Evolutionary conservation across 106 monocot species (phyloP), one percentile per base, ranked within the genome.

Genomic region (Apostasia ramifera): DNA sequence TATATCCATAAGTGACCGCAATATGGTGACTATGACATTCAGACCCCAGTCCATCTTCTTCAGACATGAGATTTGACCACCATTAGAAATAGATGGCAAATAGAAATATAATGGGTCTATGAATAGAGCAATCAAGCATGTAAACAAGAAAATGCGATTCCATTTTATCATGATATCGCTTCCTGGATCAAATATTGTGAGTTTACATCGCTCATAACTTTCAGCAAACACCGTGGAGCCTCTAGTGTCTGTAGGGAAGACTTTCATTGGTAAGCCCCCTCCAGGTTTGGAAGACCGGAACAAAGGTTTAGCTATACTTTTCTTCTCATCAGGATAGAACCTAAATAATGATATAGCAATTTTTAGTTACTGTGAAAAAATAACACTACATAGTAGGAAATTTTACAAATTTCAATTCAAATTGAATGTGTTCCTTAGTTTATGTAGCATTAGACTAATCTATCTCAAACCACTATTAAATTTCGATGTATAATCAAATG

Each of bases 51-150:
- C 85, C 14, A 80, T 77, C 73, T 76, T 77, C 70, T 72, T 70
- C 49, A 90, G 59, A 56, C 89, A 90, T 39, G 73, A 81, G 1
- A 66, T 78, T 38, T 44, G 55, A 43, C 72, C 11, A 47, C 59
- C 54, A 47, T 53, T 76, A 40, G 59, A 41, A 51, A 90, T 72
- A 12, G 72, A 69, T 26, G 85, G 85, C 61, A 90, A 58, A 66
- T 85, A 89, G 74, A 89, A 86, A 60, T 83, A 90, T 13, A 85
- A 14, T 3, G 89, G 89, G 70, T 90, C 85, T 48, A 90, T 75
- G 44, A 90, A 85, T 37, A 90, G 75, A 15, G 89, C 82, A 47
- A 80, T 71, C 68, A 90, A 72, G 80, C 82, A 74, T 4, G 82
- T 80, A 66, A 73, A 26, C 3, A 85, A 80, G 69, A 90, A 90